phyloP scores from a whole-genome alignment of 352 stramenopile genomes.

The Phytophthora pisi region DNA sequence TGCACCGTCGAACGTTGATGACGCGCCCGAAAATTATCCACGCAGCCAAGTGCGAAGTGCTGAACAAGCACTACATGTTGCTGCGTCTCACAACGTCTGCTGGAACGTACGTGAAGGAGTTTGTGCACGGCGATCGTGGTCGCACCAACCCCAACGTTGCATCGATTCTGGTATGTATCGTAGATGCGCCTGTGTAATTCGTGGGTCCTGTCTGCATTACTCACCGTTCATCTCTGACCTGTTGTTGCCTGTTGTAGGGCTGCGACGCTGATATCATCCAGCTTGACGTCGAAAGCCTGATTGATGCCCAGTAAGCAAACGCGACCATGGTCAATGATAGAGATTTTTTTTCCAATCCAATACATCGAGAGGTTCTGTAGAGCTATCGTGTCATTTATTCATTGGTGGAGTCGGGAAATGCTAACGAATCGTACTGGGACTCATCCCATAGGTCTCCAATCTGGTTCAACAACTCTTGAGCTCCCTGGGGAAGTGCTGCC shows the following conservation, averaged over 20 bases:
- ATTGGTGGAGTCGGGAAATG: constrained; percentile 44
- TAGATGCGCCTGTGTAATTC: not conserved
- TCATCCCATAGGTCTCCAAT: constrained; percentile 84
- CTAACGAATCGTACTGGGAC: constrained; percentile 78
- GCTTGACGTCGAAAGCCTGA: constrained; percentile 94
- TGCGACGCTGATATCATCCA: constrained; percentile 97
- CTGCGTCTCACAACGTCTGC: constrained; percentile 95
- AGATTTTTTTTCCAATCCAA: constrained; percentile 6
- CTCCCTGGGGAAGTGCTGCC: constrained; percentile 29
- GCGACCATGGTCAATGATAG: not conserved
- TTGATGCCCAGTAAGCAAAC: constrained; percentile 59
- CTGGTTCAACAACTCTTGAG: constrained; percentile 60
- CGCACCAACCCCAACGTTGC: constrained; percentile 96
- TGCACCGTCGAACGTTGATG: constrained; percentile 96
- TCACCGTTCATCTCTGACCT: constrained; percentile 30
- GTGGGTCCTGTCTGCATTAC: not conserved
- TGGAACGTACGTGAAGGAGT: constrained; percentile 99
- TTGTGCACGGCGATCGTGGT: constrained; percentile 98
- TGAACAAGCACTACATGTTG: constrained; percentile 98
- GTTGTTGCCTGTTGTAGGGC: constrained; percentile 47
- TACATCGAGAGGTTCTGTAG: constrained; percentile 23
- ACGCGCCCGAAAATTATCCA: constrained; percentile 92
- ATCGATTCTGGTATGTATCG: constrained; percentile 76
- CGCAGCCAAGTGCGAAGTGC: constrained; percentile 77
- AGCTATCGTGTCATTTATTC: constrained; percentile 14